These are phyloP conservation scores for Diaporthe citri DNA, from an alignment of 2,329 filamentous ascomycete species.

Conservation along the genomic window DNA sequence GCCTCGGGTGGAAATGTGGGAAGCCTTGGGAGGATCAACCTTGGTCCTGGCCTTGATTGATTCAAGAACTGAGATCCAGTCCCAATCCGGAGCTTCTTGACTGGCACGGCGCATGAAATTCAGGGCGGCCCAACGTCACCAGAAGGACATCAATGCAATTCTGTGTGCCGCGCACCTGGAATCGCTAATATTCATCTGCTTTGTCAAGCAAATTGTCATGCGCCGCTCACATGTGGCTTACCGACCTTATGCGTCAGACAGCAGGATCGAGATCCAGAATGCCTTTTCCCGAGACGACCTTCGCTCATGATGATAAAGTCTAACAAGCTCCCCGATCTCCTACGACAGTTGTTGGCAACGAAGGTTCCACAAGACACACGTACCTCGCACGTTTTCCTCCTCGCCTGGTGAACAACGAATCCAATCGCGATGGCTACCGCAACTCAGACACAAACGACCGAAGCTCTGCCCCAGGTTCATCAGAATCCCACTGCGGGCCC, in stretches of 20 bases:
- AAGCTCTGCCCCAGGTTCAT: background rate
- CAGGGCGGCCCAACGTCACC: slow-evolving; percentile 15
- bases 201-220: slow-evolving; percentile 4
- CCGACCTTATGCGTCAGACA: slow-evolving; percentile 1
- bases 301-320: background rate
- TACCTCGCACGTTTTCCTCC: background rate
- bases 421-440: slow-evolving; percentile 23
- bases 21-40: background rate
- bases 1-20: slow-evolving; percentile 1
- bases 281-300: background rate
- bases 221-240: slow-evolving; percentile 4
- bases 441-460: slow-evolving; percentile 24
- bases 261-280: slow-evolving; percentile 10
- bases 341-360: fast-evolving
- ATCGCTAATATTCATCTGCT: background rate
- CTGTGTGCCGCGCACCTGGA: background rate
- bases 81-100: background rate
- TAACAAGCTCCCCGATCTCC: background rate
- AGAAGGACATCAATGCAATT: slow-evolving; percentile 17
- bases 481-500: background rate
- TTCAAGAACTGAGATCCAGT: slow-evolving; percentile 13
- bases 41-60: background rate
- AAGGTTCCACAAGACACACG: background rate
- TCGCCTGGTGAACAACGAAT: background rate
- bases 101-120: slow-evolving; percentile 7